phyloP scores from a whole-genome alignment of 23 red algal species.

The Cyanidiococcus yangmingshanensis region DNA sequence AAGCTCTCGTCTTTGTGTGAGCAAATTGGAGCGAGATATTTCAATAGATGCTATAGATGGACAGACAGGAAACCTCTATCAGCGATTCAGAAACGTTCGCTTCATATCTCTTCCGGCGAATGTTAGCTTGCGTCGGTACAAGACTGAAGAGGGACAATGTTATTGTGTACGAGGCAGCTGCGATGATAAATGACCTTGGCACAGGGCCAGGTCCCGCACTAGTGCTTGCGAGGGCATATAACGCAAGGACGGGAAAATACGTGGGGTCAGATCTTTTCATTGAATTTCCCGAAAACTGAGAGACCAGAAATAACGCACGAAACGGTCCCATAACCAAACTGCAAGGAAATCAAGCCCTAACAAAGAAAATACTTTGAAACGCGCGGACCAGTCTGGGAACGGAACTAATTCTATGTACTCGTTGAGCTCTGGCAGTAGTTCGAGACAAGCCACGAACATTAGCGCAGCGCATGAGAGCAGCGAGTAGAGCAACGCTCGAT shows the following conservation, averaged over 20 bases:
- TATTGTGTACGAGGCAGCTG: slow-evolving; percentile 1
- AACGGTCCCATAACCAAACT: slow-evolving; percentile 32
- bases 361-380: slow-evolving; percentile 24
- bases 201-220: background rate
- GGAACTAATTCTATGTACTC: slow-evolving; percentile 48
- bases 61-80: background rate
- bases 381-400: slow-evolving; percentile 36
- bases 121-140: background rate
- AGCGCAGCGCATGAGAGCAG: slow-evolving; percentile 28
- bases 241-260: background rate
- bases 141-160: background rate
- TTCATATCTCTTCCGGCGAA: background rate
- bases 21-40: background rate
- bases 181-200: background rate
- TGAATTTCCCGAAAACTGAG: background rate
- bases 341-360: slow-evolving; percentile 42
- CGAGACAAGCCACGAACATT: slow-evolving; percentile 29
- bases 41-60: background rate
- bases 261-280: background rate
- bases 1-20: background rate
- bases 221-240: background rate
- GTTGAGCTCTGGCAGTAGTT: slow-evolving; percentile 50
- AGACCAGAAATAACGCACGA: background rate
- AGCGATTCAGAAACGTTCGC: background rate
- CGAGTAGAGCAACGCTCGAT: slow-evolving; percentile 43